Conservation (phyloP, 1,284 basidiomycete species). For the Boletus nobilissimus region DNA sequence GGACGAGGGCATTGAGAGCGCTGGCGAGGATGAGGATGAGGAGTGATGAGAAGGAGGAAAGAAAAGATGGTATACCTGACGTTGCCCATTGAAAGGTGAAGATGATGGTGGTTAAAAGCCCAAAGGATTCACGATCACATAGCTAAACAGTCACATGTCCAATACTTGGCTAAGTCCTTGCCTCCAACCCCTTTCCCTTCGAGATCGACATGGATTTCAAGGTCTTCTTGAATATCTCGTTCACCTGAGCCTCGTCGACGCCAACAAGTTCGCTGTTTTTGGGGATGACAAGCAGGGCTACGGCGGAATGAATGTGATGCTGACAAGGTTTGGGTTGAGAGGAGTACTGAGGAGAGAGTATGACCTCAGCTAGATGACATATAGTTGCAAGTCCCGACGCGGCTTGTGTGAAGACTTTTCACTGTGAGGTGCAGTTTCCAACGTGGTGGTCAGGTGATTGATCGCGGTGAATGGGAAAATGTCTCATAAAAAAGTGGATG, state of each 20-base stretch:
- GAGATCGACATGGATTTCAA: constrained; percentile 87
- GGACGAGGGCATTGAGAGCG: constrained; percentile 45
- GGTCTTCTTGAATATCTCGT: constrained; percentile 88
- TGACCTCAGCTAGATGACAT: constrained; percentile 87
- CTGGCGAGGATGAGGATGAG: constrained; percentile 8
- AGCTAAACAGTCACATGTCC: constrained; percentile 98
- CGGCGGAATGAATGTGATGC: constrained; percentile 85
- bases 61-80: constrained; percentile 51
- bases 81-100: constrained; percentile 80
- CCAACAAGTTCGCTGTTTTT: constrained; percentile 90
- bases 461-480: too few relatives aligned
- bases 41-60: not conserved
- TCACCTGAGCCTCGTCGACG: constrained; percentile 89
- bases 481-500: not conserved
- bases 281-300: constrained; percentile 72
- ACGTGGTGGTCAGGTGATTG: too few relatives aligned
- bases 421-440: constrained; percentile 96
- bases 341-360: constrained; percentile 80
- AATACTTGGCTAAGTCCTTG: constrained; percentile 85
- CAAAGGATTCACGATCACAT: constrained; percentile 77
- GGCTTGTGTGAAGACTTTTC: constrained; percentile 73
- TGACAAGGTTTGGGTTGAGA: constrained; percentile 83
- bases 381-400: constrained; percentile 5
- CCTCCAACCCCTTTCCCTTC: constrained; percentile 64
- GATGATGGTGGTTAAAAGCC: constrained; percentile 64